These are phyloP conservation scores for Xylaria sp. DNA, from an alignment of 2,329 filamentous ascomycete species.

Conservation along the genomic window DNA sequence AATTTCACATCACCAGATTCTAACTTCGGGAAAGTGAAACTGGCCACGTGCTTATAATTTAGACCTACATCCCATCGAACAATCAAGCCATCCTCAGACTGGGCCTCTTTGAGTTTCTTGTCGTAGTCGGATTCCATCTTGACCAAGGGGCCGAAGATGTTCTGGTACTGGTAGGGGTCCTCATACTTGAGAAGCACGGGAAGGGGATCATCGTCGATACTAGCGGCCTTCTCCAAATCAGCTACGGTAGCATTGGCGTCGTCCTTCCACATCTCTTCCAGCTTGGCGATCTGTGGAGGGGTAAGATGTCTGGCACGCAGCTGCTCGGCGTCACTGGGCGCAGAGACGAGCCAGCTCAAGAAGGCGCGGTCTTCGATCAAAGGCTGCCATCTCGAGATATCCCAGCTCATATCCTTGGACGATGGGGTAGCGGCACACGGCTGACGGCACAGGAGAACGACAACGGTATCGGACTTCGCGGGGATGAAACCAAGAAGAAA, in stretches of 20 bases:
- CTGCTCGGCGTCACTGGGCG: conserved; percentile 93
- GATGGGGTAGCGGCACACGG: conserved; percentile 95
- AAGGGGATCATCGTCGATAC: conserved; percentile 93
- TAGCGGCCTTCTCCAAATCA: conserved; percentile 90
- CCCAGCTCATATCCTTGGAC: conserved; percentile 99
- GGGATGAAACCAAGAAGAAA: conserved; percentile 98
- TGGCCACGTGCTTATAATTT: conserved; percentile 97
- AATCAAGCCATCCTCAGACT: conserved; percentile 94
- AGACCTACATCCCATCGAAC: conserved; percentile 95
- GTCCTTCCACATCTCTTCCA: conserved; percentile 99
- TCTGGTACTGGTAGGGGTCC: conserved; percentile 98
- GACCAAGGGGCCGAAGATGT: conserved; percentile 96
- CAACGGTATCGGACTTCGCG: conserved; percentile 97
- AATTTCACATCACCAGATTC: conserved; percentile 98
- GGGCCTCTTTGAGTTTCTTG: conserved; percentile 97
- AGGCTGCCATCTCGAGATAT: conserved; percentile 96
- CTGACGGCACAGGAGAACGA: conserved; percentile 94
- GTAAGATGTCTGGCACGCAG: conserved; percentile 92
- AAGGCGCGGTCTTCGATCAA: conserved; percentile 97
- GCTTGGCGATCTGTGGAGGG: conserved; percentile 92
- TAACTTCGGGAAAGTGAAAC: conserved; percentile 95
- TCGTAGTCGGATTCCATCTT: conserved; percentile 99
- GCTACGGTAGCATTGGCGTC: conserved; percentile 88
- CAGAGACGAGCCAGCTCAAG: conserved; percentile 88
- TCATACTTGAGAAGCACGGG: conserved; percentile 94